A percentile compares a stretch with the other conserved stretches of the same genome.
Evolutionary conservation across 192 early-diverging fungal species (phyloP).

Genomic region (Gamsiella multidivaricata): DNA sequence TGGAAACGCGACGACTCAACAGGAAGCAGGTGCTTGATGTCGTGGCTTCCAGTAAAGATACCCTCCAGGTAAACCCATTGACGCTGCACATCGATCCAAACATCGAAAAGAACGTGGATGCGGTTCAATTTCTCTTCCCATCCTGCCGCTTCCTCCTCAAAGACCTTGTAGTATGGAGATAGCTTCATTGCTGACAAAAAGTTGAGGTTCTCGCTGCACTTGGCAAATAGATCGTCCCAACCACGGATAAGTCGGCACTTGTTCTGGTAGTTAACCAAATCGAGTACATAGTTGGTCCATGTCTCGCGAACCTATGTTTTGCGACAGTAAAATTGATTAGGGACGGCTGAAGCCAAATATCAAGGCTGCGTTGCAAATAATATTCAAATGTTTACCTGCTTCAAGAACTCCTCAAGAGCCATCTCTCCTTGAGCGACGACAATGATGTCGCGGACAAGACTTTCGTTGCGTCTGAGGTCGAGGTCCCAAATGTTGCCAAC

Average conservation of each 20-base stretch:
- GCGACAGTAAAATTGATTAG: not conserved
- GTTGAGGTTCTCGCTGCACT: constrained; percentile 94
- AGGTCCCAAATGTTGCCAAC: constrained; percentile 96
- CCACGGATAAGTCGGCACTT: constrained; percentile 96
- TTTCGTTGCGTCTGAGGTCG: constrained; percentile 89
- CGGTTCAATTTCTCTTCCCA: constrained; percentile 99
- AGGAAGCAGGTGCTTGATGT: constrained; percentile 97
- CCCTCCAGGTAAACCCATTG: constrained; percentile 99
- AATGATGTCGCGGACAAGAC: constrained; percentile 87
- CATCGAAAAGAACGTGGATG: constrained; percentile 95
- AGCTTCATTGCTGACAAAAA: constrained; percentile 96
- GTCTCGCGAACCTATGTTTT: constrained; percentile 73
- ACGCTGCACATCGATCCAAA: constrained; percentile 99
- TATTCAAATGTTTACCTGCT: too few species aligned
- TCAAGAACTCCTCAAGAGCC: constrained; percentile 98
- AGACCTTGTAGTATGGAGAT: constrained; percentile 97
- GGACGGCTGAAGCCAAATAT: too few species aligned
- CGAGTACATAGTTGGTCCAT: constrained; percentile 92
- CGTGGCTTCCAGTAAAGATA: constrained; percentile 95
- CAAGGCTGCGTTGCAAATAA: too few species aligned
- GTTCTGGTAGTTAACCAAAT: constrained; percentile 97
- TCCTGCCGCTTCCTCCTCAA: constrained; percentile 93
- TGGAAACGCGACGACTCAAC: constrained; percentile 96
- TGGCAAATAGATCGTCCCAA: constrained; percentile 98
- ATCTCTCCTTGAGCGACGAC: constrained; percentile 98